Conservation (phyloP, 2,329 filamentous ascomycete genomes). For the Fusarium burgessii region DNA sequence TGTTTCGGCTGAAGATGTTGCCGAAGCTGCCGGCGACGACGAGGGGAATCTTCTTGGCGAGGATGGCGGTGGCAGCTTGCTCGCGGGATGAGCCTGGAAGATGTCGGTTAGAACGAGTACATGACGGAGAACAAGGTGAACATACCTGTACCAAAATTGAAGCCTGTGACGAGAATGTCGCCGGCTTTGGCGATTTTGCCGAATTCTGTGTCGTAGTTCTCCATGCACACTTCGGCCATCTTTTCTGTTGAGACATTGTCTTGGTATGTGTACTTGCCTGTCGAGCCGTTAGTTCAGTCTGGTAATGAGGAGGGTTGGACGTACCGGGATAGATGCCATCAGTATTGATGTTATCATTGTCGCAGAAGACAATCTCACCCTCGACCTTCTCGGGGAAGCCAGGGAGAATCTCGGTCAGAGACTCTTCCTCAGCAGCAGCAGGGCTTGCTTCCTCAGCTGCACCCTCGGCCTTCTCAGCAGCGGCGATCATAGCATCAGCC, state of each 20-base stretch:
- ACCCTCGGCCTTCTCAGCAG: constrained; percentile 59
- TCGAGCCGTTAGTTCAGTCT: not conserved
- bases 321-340: constrained; percentile 92
- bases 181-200: constrained; percentile 69
- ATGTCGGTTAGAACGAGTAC: too few relatives aligned
- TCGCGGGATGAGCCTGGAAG: constrained; percentile 76
- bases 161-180: constrained; percentile 87
- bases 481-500: constrained; percentile 71
- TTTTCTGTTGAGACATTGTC: constrained; percentile 80
- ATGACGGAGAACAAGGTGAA: too few relatives aligned
- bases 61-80: constrained; percentile 82
- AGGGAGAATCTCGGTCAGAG: constrained; percentile 77
- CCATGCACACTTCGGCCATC: constrained; percentile 93
- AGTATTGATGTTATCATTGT: constrained; percentile 73
- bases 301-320: constrained; percentile 46
- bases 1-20: constrained; percentile 84
- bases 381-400: constrained; percentile 87
- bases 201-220: constrained; percentile 89
- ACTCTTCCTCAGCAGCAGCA: constrained; percentile 49
- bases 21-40: constrained; percentile 85
- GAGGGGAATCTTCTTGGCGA: constrained; percentile 83
- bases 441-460: not conserved
- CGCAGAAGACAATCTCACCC: constrained; percentile 84
- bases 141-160: constrained; percentile 77
- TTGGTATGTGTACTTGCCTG: constrained; percentile 89